Percentiles rank a stretch among this genome's conserved stretches.
phyloP scores from a whole-genome alignment of 148 eudicot species.

The Gaultheria prostrata region DNA sequence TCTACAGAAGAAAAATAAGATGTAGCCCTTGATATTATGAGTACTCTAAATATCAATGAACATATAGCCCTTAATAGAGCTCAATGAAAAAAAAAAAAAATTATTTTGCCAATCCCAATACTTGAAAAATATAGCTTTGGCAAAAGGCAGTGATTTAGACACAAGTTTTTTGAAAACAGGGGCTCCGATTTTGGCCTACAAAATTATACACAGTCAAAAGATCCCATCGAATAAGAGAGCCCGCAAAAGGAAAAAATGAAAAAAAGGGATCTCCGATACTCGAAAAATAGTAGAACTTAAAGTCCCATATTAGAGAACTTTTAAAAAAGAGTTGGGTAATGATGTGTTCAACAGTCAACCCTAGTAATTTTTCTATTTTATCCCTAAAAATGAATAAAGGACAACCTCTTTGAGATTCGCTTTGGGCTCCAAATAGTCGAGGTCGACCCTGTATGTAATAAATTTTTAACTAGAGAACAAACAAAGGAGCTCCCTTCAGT shows the following conservation, averaged over 20 bases:
- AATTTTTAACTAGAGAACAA: background rate
- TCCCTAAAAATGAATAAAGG: background rate
- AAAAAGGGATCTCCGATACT: background rate
- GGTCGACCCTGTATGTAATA: background rate
- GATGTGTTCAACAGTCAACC: background rate
- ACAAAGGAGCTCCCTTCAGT: conserved; percentile 86
- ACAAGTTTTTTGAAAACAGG: too few relatives aligned
- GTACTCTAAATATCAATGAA: too few relatives aligned
- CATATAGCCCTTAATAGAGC: too few relatives aligned
- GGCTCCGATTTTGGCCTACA: background rate
- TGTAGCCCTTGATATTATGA: too few relatives aligned
- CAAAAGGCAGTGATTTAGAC: too few relatives aligned
- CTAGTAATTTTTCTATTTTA: background rate
- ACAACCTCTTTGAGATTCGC: background rate
- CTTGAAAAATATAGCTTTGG: too few relatives aligned
- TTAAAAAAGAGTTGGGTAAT: too few relatives aligned
- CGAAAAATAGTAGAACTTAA: background rate
- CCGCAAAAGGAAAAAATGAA: background rate
- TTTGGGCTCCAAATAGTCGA: background rate
- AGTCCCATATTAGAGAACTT: background rate
- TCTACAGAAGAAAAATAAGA: too few relatives aligned
- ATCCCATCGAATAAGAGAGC: background rate
- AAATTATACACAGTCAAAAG: background rate
- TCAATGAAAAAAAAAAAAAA: too few relatives aligned
- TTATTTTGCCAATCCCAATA: too few relatives aligned